Evolutionary conservation across 1,284 basidiomycete genomes (phyloP), one percentile per base, ranked within the genome.

Genomic region (Ustilago bromivora): DNA sequence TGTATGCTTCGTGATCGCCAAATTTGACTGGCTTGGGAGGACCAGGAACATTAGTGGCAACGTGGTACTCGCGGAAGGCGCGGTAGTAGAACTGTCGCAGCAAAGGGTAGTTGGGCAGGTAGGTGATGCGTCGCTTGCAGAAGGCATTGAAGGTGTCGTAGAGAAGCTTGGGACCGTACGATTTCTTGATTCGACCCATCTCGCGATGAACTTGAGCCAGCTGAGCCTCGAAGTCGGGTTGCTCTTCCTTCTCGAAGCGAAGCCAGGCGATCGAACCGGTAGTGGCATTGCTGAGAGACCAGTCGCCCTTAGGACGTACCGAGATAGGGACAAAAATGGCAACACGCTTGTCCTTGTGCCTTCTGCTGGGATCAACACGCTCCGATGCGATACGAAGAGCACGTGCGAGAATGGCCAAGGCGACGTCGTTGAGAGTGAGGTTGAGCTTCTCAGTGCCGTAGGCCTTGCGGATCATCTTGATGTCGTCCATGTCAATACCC

Each of bases 301-400:
- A 85, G 57, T 85, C 79, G 28, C 83, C 83, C 47, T 74, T 66
- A 36, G 82, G 82, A 34, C 84, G 81, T 34, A 81, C 64, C 23
- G 76, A 80, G 65, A 85, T 83, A 38, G 84, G 84, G 10, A 85
- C 76, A 71, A 85, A 85, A 61, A 85, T 74, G 52, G 84, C 84
- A 9, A 83, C 77, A n/a, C 84, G 81, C 59, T 82, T 80, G 65
- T 85, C 84, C 55, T 71, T 76, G 65, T 82, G 76, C 15, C 66
- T 63, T 28, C 72, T 59, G 52, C 54, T 61, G 8, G 70, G 67
- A n/a, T 63, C 64, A 10, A 79, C 71, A 7, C 76, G 67, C 57
- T 82, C 79, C 4, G 84, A 79, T n/a, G 82, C 82, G 60, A 82
- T 78, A 31, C 79, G 72, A 49, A 85, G 78, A 3, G 82, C 84